A percentile compares a stretch with the other conserved stretches of the same genome.
phyloP scores from a whole-genome alignment of 345 rosid genomes.

The Luvunga scandens region DNA sequence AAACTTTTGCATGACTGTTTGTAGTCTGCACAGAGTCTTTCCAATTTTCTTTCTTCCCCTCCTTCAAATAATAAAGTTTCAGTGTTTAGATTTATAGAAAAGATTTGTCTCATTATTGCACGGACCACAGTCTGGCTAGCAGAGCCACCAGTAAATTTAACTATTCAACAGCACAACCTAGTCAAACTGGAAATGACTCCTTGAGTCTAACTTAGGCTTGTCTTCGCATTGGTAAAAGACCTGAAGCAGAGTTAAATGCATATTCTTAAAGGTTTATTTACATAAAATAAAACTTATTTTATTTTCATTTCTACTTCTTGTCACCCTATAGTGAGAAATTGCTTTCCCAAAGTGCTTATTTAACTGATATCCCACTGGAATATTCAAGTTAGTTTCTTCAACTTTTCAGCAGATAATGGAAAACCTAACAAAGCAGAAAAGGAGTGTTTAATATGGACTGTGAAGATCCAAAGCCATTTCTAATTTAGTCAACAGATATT shows the following conservation, averaged over 20 bases:
- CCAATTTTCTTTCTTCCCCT: background rate
- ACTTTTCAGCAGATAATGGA: background rate
- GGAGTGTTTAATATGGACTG: background rate
- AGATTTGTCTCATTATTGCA: background rate
- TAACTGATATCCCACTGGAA: background rate
- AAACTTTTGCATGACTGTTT: background rate
- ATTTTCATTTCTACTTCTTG: background rate
- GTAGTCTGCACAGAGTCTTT: background rate
- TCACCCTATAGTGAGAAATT: background rate
- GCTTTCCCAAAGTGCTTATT: background rate
- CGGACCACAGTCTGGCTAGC: background rate
- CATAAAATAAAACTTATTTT: background rate
- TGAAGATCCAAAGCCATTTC: background rate
- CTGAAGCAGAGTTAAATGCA: background rate
- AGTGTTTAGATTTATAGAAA: background rate
- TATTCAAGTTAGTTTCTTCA: background rate
- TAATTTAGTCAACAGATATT: conserved; percentile 2
- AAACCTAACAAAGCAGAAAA: background rate
- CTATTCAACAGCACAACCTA: background rate
- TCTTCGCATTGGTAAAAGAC: background rate
- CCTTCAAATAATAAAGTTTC: background rate
- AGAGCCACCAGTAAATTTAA: background rate
- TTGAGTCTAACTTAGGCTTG: background rate
- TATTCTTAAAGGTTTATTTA: background rate
- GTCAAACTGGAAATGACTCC: background rate